Conservation (phyloP, 768 basidiomycete genomes). For the Mycena belliarum region DNA sequence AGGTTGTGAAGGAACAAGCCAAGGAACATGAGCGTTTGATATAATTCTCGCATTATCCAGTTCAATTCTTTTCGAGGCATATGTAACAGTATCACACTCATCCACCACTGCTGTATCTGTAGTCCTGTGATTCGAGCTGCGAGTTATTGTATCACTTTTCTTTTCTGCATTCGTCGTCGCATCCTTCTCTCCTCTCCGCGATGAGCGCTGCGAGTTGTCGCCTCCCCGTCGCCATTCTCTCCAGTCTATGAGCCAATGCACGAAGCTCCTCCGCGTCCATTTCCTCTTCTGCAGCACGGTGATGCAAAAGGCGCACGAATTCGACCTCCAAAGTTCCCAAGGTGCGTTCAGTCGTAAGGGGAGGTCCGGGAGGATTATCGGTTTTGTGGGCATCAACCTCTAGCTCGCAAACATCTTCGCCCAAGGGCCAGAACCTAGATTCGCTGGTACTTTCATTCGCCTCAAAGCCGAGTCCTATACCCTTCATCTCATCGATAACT, state of each 20-base stretch:
- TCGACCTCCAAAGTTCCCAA: conserved; percentile 20
- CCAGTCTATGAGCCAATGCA: conserved; percentile 11
- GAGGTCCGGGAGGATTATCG: not conserved
- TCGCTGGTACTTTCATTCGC: not conserved
- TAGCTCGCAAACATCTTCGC: not conserved
- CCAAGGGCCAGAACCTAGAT: not conserved
- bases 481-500: conserved; percentile 25
- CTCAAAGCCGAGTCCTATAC: not conserved
- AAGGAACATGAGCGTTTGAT: conserved; percentile 52
- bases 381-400: conserved; percentile 1
- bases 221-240: conserved; percentile 7
- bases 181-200: conserved; percentile 5
- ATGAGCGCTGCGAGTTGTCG: conserved; percentile 8
- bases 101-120: conserved; percentile 16
- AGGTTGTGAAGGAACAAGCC: conserved; percentile 62
- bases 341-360: not conserved
- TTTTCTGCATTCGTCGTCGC: not conserved
- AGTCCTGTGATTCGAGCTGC: conserved; percentile 1
- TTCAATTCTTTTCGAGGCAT: conserved; percentile 4
- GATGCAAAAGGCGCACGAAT: conserved; percentile 15
- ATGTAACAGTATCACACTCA: conserved; percentile 15
- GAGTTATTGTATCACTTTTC: conserved; percentile 1
- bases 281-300: conserved; percentile 18
- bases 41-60: conserved; percentile 16
- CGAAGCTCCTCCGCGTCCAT: conserved; percentile 19